Base-by-base conservation (phyloP, 1,284 basidiomycete species). In the Takashimella koratensis region DNA sequence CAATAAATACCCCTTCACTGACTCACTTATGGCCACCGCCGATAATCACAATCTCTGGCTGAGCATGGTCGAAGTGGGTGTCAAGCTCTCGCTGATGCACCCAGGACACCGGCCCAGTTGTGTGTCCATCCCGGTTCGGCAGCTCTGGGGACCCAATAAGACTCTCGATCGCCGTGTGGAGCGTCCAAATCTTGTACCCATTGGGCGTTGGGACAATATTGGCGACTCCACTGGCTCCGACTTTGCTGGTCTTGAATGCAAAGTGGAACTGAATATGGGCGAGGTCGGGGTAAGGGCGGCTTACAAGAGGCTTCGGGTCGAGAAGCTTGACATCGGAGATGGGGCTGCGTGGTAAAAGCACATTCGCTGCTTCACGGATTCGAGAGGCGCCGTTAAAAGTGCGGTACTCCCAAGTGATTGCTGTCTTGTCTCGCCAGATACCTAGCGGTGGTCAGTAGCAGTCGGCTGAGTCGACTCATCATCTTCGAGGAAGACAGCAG, bases 331-430 rank as follows among this genome's bases (percentile, higher is more conserved):
- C 69, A 8, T 74, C 64, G n/a, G 67, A 3, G 77, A 61, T 42
- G 5, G 5, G 25, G n/a, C 57, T 62, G 0, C 40, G 11, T 12
- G 63, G 60, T 0, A 63, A 39, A 3, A 67, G 59, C 39, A 66
- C 64, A 12, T 8, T 21, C 12, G 66, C 63, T 3, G 67, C 67
- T 30, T 44, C 43, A 24, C 10, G 19, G 59, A 85, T 80, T 51
- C 67, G 66, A 3, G 68, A 45, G 12, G 57, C 51, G 23, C 81
- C 79, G 51, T 79, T 77, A 70, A 86, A 82, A 0, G 84, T 85
- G 48, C 84, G 81, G 63, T 86, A 81, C 59, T 83, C 80, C 83
- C 83, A 86, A 11, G 84, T 84, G 56, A 57, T 59, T 2, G 51
- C 54, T 12, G 52, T 41, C 23, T 52, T 51, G 59, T 66, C 64